Conservation (phyloP, 148 eudicot genomes). For the Silene uniflora region DNA sequence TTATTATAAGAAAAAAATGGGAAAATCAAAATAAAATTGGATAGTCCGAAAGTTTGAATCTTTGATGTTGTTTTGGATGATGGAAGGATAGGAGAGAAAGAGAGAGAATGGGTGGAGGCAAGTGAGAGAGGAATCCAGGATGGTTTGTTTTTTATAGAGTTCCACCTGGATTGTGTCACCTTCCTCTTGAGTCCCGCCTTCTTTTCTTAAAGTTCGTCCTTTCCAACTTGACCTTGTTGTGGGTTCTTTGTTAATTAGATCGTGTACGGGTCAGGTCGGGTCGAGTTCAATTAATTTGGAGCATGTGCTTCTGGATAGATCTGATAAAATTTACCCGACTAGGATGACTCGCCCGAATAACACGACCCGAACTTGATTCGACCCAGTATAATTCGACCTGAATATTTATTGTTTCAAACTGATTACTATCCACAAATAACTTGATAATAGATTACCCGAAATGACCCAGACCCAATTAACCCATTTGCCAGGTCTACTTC, state of each 20-base stretch:
- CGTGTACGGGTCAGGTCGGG: not conserved
- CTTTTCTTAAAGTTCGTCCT: not conserved
- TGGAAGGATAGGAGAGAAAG: too few relatives aligned
- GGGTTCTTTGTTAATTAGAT: not conserved
- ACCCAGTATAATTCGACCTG: too few relatives aligned
- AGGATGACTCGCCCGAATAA: too few relatives aligned
- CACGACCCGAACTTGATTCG: too few relatives aligned
- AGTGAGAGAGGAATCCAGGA: conserved; percentile 10
- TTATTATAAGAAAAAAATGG: not conserved
- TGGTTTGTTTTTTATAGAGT: conserved; percentile 16
- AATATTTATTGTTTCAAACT: too few relatives aligned
- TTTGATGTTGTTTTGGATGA: not conserved
- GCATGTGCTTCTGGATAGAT: too few relatives aligned
- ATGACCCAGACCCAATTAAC: too few relatives aligned
- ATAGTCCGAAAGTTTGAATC: not conserved
- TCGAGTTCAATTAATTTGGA: not conserved
- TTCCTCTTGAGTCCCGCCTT: conserved; percentile 24
- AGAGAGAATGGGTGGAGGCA: conserved; percentile 21
- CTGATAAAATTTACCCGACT: too few relatives aligned
- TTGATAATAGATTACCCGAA: too few relatives aligned
- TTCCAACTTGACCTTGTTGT: not conserved
- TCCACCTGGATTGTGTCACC: conserved; percentile 11
- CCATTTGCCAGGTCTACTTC: too few relatives aligned
- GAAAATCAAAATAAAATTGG: not conserved
- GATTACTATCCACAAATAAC: too few relatives aligned